Percentiles rank a stretch among this genome's conserved stretches.
Conservation (phyloP, 257 asterid genomes). For the Fraxinus americana region DNA sequence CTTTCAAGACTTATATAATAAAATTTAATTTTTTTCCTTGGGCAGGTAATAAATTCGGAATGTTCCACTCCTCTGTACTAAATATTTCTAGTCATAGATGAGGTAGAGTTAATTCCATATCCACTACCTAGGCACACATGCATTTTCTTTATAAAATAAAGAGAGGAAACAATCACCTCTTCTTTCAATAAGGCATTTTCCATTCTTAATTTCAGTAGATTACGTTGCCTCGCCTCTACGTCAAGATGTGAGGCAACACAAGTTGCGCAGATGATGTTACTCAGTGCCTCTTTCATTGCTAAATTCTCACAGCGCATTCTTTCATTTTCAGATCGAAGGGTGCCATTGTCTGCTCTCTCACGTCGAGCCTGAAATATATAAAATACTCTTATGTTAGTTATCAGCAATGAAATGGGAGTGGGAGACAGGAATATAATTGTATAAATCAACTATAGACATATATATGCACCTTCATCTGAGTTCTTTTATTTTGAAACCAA, state of each 20-base stretch:
- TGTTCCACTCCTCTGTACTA: not conserved
- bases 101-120: not conserved
- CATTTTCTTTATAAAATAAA: not conserved
- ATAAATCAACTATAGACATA: too few species aligned
- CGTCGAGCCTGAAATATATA: slow-evolving; percentile 42
- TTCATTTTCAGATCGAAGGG: slow-evolving; percentile 57
- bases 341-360: slow-evolving; percentile 53
- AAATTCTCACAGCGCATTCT: slow-evolving; percentile 53
- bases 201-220: slow-evolving; percentile 40
- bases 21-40: not conserved
- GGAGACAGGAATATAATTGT: not conserved
- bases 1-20: not conserved
- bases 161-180: slow-evolving; percentile 37
- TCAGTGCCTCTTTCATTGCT: slow-evolving; percentile 51
- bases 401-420: not conserved
- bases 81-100: too few species aligned
- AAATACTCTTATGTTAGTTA: not conserved
- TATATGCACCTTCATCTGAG: slow-evolving; percentile 52
- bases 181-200: slow-evolving; percentile 58
- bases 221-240: slow-evolving; percentile 41
- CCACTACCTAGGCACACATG: not conserved
- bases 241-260: slow-evolving; percentile 43
- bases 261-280: slow-evolving; percentile 37
- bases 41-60: not conserved
- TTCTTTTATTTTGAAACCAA: slow-evolving; percentile 78